A percentile compares a stretch with the other conserved stretches of the same genome.
Evolutionary conservation across 176 grass and related monocot genomes (phyloP).

Genomic region (Chrysopogon serrulatus): DNA sequence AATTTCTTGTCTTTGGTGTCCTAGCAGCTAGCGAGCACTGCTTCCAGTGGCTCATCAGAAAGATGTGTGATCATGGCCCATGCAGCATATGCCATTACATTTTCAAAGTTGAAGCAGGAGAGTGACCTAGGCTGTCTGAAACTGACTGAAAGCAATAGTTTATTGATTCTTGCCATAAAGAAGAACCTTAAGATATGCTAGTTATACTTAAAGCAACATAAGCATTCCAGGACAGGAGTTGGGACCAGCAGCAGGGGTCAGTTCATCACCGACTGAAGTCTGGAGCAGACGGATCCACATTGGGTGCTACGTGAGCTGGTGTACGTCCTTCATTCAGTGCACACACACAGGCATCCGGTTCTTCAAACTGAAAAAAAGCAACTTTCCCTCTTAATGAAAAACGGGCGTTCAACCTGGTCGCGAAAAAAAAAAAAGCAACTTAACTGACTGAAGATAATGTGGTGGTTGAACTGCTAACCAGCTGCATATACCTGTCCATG

Average conservation of each 20-base stretch:
- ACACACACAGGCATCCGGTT: background rate
- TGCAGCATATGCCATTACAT: background rate
- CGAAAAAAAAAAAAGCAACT: too few species aligned
- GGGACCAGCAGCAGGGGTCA: background rate
- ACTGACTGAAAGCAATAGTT: conserved; percentile 4
- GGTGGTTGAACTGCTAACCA: background rate
- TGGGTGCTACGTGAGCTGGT: background rate
- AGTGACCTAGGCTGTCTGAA: background rate
- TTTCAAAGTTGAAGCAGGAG: background rate
- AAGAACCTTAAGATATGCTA: conserved; percentile 14
- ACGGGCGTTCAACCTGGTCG: too few species aligned
- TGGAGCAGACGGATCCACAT: background rate
- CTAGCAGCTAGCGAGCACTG: background rate
- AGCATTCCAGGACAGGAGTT: background rate
- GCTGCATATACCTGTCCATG: background rate
- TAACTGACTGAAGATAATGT: background rate
- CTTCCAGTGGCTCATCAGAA: background rate
- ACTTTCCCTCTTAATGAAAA: too few species aligned
- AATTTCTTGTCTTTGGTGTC: background rate
- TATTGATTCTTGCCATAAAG: conserved; percentile 4
- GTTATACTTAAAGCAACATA: background rate
- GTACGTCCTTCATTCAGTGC: background rate
- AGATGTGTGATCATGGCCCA: background rate
- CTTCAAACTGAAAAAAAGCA: background rate
- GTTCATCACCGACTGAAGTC: background rate